phyloP scores from a whole-genome alignment of 176 grass and related monocot genomes.

The Triticum timopheevii region DNA sequence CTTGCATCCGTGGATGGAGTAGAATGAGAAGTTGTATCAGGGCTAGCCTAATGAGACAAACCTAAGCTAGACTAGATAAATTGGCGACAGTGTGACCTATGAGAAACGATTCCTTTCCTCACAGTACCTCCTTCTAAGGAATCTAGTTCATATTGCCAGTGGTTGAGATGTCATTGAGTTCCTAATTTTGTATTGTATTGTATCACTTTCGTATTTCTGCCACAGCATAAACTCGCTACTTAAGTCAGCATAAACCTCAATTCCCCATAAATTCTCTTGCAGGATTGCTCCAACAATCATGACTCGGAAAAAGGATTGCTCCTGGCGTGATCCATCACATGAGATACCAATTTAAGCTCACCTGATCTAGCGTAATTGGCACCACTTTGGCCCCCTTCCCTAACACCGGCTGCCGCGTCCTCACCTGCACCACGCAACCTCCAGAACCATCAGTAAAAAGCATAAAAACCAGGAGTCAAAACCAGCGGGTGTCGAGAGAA shows the following conservation, averaged over 20 bases:
- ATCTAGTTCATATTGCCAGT: background rate
- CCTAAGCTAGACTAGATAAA: background rate
- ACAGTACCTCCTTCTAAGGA: background rate
- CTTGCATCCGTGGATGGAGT: background rate
- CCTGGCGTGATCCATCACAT: background rate
- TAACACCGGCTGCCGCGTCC: slow-evolving; percentile 63
- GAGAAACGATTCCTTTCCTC: background rate
- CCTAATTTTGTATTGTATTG: background rate
- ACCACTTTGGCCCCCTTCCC: slow-evolving; percentile 89
- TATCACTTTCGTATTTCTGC: background rate
- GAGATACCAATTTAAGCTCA: slow-evolving; percentile 23
- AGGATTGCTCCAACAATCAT: background rate
- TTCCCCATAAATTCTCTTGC: background rate
- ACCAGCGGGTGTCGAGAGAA: background rate
- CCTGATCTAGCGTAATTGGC: slow-evolving; percentile 94
- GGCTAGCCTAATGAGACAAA: background rate
- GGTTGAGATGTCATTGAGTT: background rate
- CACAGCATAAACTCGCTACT: background rate
- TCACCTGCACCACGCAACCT: slow-evolving; percentile 53
- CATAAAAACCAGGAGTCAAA: background rate
- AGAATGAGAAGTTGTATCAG: background rate
- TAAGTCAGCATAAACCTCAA: slow-evolving; percentile 17
- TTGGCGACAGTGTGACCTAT: background rate
- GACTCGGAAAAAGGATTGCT: background rate
- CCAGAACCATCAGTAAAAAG: slow-evolving; percentile 1